Conservation (phyloP, 805 yeast genomes). For the Kodamaea leandrae region DNA sequence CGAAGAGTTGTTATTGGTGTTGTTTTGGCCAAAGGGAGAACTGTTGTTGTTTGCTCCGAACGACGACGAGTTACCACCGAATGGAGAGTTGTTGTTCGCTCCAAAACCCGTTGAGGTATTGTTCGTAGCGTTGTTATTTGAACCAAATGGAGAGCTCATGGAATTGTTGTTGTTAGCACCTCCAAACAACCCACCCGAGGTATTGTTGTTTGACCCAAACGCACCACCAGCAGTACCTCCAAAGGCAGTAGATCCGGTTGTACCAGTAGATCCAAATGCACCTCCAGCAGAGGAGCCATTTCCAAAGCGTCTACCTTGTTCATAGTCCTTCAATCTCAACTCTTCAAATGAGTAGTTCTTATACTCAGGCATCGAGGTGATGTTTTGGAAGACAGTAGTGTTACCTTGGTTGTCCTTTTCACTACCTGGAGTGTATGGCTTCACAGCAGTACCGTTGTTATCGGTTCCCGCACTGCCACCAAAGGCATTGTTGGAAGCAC, state of each 20-base stretch:
- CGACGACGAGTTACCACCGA: conserved; percentile 27
- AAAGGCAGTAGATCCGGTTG: conserved; percentile 19
- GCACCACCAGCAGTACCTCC: conserved; percentile 26
- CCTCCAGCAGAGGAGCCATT: conserved; percentile 26
- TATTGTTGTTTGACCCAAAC: conserved; percentile 13
- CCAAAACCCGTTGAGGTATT: conserved; percentile 30
- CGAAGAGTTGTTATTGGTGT: conserved; percentile 12
- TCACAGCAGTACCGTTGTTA: conserved; percentile 66
- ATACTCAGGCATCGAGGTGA: conserved; percentile 90
- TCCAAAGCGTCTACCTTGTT: conserved; percentile 64
- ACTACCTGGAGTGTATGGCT: conserved; percentile 63
- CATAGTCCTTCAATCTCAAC: conserved; percentile 84
- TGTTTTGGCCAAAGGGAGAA: conserved; percentile 24
- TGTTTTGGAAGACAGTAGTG: conserved; percentile 63
- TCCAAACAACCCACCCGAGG: conserved; percentile 12
- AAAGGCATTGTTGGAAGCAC: conserved; percentile 17
- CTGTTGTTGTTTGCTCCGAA: conserved; percentile 39
- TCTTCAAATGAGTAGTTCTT: conserved; percentile 80
- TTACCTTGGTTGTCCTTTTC: conserved; percentile 71
- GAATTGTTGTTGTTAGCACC: conserved; percentile 17
- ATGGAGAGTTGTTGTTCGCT: conserved; percentile 14
- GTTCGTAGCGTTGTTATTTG: conserved; percentile 18
- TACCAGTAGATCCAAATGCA: conserved; percentile 26
- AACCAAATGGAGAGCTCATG: conserved; percentile 17
- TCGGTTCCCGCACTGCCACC: conserved; percentile 25